Evolutionary conservation across 768 basidiomycete genomes (phyloP).

Genomic region (Tephrocybe sp.): DNA sequence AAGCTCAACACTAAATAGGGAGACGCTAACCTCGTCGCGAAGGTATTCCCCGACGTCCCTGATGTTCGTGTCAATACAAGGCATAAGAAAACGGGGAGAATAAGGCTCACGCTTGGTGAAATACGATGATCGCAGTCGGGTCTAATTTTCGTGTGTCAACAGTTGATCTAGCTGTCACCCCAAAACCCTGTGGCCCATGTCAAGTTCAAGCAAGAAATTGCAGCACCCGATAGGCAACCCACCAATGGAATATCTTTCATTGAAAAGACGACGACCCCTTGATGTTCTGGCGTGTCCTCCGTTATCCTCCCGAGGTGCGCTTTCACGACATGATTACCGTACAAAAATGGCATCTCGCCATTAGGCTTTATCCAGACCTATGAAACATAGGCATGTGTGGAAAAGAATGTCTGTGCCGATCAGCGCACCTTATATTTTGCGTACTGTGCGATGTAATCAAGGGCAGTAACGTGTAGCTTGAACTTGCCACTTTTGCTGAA

Average conservation of each 20-base stretch:
- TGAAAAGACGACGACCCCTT: constrained; percentile 94
- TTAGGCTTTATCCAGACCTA: constrained; percentile 99
- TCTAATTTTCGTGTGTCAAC: constrained; percentile 96
- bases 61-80: constrained; percentile 10
- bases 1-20: neutral
- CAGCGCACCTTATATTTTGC: constrained; percentile 90
- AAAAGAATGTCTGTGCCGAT: neutral
- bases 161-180: constrained; percentile 94
- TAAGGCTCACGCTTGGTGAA: constrained; percentile 89
- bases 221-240: constrained; percentile 22
- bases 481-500: constrained; percentile 98
- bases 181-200: constrained; percentile 88
- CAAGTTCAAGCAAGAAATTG: constrained; percentile 2
- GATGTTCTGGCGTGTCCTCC: constrained; percentile 98
- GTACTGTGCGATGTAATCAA: constrained; percentile 93
- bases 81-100: constrained; percentile 2
- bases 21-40: constrained; percentile 79
- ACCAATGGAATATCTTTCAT: constrained; percentile 96
- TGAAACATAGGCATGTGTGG: neutral
- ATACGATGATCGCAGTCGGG: constrained; percentile 95
- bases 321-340: constrained; percentile 98
- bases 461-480: constrained; percentile 91
- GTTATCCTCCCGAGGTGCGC: constrained; percentile 99
- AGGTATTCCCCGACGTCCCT: constrained; percentile 99
- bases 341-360: constrained; percentile 99